Conservation (phyloP, 2,329 filamentous ascomycete species). For the Microsporum audouinii region DNA sequence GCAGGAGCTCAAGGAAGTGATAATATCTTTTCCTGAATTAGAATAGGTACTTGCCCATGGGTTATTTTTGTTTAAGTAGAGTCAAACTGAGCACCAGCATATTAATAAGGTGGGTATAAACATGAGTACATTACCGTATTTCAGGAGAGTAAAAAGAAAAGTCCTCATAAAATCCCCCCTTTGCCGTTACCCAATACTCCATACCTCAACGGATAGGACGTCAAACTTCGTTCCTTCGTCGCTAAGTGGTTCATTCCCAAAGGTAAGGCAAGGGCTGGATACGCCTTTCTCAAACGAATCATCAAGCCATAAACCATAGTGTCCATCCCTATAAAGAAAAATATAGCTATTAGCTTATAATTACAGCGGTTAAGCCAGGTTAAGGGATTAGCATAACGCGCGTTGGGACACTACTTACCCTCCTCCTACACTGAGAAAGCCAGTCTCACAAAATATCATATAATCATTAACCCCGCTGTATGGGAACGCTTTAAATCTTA, state of each 20-base stretch:
- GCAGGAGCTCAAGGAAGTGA: neutral
- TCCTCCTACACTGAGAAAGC: constrained; percentile 76
- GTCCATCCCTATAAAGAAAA: constrained; percentile 51
- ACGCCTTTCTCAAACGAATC: constrained; percentile 73
- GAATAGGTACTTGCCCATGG: neutral
- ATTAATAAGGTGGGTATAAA: neutral
- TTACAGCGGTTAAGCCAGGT: neutral
- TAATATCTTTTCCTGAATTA: neutral
- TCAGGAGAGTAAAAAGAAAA: neutral
- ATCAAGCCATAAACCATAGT: constrained; percentile 89
- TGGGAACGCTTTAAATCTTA: constrained; percentile 94
- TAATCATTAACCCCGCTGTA: constrained; percentile 96
- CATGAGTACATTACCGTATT: neutral
- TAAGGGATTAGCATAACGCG: neutral
- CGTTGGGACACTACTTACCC: constrained; percentile 37
- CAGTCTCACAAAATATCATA: constrained; percentile 81
- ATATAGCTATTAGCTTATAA: neutral
- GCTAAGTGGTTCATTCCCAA: constrained; percentile 87
- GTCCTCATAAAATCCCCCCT: neutral
- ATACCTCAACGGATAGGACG: constrained; percentile 80
- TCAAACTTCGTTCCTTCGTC: constrained; percentile 90
- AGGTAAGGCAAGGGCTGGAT: constrained; percentile 74
- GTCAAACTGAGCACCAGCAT: neutral
- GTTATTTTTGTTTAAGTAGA: neutral
- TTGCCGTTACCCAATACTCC: constrained; percentile 59